Evolutionary conservation across 257 asterid genomes (phyloP).

Genomic region (Solanum lycopersicoides): DNA sequence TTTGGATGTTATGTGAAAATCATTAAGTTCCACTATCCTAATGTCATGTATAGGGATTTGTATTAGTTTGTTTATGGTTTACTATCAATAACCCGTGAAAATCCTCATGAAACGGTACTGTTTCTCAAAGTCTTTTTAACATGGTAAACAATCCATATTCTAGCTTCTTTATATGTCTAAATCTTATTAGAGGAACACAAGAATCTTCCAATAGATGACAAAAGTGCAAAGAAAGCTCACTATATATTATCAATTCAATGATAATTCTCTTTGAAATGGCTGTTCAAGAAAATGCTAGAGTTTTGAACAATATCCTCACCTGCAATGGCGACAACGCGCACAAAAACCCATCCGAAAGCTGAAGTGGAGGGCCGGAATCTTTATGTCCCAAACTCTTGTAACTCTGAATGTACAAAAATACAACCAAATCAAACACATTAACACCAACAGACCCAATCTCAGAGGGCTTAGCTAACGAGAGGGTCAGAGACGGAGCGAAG

Average conservation of each 20-base stretch:
- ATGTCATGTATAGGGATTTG: not conserved
- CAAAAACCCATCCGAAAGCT: conserved; percentile 76
- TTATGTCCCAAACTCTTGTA: conserved; percentile 79
- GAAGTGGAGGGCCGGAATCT: conserved; percentile 96
- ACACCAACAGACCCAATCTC: conserved; percentile 57
- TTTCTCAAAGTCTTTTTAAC: not conserved
- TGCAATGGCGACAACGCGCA: conserved; percentile 79
- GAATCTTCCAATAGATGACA: not conserved
- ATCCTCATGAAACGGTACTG: not conserved
- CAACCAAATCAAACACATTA: conserved; percentile 64
- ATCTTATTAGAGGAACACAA: not conserved
- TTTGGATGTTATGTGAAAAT: not conserved
- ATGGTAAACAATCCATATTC: not conserved
- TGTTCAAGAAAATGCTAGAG: not conserved
- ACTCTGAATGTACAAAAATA: conserved; percentile 66
- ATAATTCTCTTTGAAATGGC: not conserved
- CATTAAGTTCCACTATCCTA: not conserved
- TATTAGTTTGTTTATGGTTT: not conserved
- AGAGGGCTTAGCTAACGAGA: conserved; percentile 27
- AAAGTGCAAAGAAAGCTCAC: not conserved
- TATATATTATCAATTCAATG: not conserved
- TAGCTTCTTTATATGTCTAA: not conserved
- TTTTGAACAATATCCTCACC: conserved; percentile 19
- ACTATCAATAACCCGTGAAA: not conserved
- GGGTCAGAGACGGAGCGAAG: conserved; percentile 57